Base-by-base conservation (phyloP, 148 eudicot species). In the Fagopyrum homotropicum region DNA sequence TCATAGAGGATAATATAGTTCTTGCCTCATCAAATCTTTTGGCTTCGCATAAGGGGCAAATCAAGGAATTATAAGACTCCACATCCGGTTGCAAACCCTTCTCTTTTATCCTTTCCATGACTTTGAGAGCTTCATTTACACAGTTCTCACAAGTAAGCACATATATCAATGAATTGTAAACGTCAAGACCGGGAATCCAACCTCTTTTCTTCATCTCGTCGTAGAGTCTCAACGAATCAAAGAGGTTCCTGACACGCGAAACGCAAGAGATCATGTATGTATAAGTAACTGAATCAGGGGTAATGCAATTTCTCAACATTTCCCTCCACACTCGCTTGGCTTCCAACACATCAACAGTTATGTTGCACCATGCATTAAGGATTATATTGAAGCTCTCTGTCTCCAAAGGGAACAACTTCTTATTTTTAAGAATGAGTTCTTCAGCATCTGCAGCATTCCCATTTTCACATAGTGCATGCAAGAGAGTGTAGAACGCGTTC, bases 301-400 rank as follows among this genome's bases (percentile, higher is more conserved):
- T 73, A 54, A 94, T 79, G 78, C 96, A 92, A 77, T 78, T 77
- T 51, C 79, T 84, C 47, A 91, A 81, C 98, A 94, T 94, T 77
- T 91, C 96, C 82, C 96, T 90, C 98, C 98, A 94, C 19, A 92
- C 80, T 81, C 98, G 83, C 83, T 90, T 94, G 51, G 98, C 92
- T 87, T 91, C 96, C 66, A 44, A 73, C 69, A 88, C 73, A 81
- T 91, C 97, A 74, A 85, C 74, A 17, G 78, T 79, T 81, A 87
- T 82, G 76, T 88, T 85, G 73, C 97, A 90, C 96, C 97, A 94
- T 19, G 90, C 93, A 73, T 86, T 80, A 45, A 94, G 92, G 75
- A 94, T 87, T 76, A 94, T 85, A 84, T 91, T 92, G 77, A 90
- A 94, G 77, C 91, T 83, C 60, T 88, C 89, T 1, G 83, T 84